Evolutionary conservation across 2,329 filamentous ascomycete genomes (phyloP), one percentile per base, ranked within the genome.

Genomic region (Penicillium nordicum): DNA sequence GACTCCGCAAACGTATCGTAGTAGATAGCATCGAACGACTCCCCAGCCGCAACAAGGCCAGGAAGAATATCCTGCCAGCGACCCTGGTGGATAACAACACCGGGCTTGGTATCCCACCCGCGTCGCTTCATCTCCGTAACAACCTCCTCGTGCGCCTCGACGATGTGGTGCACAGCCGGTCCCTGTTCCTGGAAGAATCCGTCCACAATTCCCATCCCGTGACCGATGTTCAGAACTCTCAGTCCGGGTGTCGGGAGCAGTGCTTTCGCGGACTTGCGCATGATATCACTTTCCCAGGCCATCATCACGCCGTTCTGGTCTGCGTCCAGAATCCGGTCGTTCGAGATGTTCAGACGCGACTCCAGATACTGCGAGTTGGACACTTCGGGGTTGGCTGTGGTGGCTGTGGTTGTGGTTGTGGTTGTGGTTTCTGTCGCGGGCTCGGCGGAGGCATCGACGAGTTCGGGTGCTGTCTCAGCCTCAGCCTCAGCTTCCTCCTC

Each of bases 1-100:
- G 94, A 90, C 76, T 99, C 94, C 7, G 92, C 94, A 73, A 97
- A 97, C 0, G 94, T 99, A 71, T 99, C 94, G 69, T 97, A 97
- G 78, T 97, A 99, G 64, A 99, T 90, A 29, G 88, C 90, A 69
- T 96, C 90, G 68, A 93, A 92, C 12, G 85, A 77, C 66, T 88
- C 82, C 10, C 88, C 88, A 40, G 84, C 76, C 57, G 84, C 83
- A 1, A 93, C 76, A 8, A 96, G 78, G 49, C 78, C 77, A 0
- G 87, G 88, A 16, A 92, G 78, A 0, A 94, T 76, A 57, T 94
- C 89, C 73, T 96, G 92, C 92, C 92, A 96, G 63, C 80, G 81
- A 3, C 91, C 89, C 37, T 82, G 78, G 69, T 90, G 85, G 25
- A 96, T 83, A 21, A 70, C 70, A 18, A 84, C 81, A 32, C 80